phyloP scores from a whole-genome alignment of 208 protist species.

The Trypanosoma grayi region DNA sequence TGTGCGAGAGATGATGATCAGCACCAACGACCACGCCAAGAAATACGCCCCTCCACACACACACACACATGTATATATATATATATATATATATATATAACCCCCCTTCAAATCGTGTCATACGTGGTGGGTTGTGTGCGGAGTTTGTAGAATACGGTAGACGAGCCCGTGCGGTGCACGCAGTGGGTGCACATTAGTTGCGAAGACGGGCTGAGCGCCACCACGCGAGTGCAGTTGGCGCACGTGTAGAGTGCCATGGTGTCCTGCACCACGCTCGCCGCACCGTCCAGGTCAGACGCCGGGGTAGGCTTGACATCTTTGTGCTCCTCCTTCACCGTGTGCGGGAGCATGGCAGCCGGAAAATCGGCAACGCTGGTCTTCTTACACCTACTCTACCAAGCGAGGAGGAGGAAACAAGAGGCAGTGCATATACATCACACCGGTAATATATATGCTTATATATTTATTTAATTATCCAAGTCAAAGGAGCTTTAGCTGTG shows the following conservation, averaged over 20 bases:
- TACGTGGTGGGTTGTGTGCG: slow-evolving; percentile 80
- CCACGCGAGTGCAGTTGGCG: slow-evolving; percentile 72
- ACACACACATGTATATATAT: slow-evolving; percentile 7
- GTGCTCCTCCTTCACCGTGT: slow-evolving; percentile 40
- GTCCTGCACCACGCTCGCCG: slow-evolving; percentile 14
- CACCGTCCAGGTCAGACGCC: slow-evolving; percentile 4
- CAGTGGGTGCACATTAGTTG: slow-evolving; percentile 77
- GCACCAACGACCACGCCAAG: too few relatives aligned
- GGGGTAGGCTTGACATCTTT: slow-evolving; percentile 28
- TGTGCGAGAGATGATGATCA: too few relatives aligned
- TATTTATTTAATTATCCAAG: too few relatives aligned
- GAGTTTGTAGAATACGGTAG: slow-evolving; percentile 90
- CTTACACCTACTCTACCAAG: too few relatives aligned
- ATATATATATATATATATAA: background rate
- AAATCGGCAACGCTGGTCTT: background rate
- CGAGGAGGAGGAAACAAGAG: background rate
- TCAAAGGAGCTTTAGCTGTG: too few relatives aligned
- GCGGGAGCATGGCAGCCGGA: slow-evolving; percentile 11
- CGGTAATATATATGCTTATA: too few relatives aligned
- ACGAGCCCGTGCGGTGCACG: slow-evolving; percentile 75
- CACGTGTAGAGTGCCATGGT: slow-evolving; percentile 73
- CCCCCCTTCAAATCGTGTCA: slow-evolving; percentile 69
- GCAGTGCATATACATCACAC: background rate
- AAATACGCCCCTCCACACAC: too few relatives aligned
- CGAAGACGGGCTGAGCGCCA: slow-evolving; percentile 48